Evolutionary conservation across 345 rosid genomes (phyloP).

Genomic region (Aquilaria yunnanensis): DNA sequence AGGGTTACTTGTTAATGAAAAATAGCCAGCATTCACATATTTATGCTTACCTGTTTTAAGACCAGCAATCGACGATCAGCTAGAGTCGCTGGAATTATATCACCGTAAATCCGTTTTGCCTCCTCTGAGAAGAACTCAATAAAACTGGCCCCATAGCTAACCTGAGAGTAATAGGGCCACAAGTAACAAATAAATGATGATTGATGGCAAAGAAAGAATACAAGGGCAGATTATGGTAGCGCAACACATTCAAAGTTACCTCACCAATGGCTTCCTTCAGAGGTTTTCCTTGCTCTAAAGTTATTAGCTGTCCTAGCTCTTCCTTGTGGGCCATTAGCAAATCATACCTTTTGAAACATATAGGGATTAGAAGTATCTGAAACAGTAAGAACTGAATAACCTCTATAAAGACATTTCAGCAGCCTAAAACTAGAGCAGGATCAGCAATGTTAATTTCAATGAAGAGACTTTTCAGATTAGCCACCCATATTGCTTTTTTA

Average conservation of each 20-base stretch:
- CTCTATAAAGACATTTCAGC: too few species aligned
- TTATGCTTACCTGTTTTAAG: constrained; percentile 63
- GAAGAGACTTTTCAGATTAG: too few species aligned
- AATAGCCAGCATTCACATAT: constrained; percentile 1
- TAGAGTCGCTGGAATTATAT: constrained; percentile 75
- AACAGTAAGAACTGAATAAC: too few species aligned
- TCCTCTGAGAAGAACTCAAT: constrained; percentile 93
- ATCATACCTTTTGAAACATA: constrained; percentile 60
- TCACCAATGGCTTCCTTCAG: constrained; percentile 88
- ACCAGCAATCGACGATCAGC: constrained; percentile 81
- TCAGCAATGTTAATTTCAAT: not conserved
- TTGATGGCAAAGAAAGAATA: not conserved
- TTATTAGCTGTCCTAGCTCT: constrained; percentile 90
- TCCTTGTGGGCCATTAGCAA: constrained; percentile 75
- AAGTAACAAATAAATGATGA: not conserved
- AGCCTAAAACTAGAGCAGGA: not conserved
- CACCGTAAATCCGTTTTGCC: constrained; percentile 92
- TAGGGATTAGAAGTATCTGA: constrained; percentile 8
- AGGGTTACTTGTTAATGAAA: constrained; percentile 1
- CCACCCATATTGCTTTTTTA: too few species aligned
- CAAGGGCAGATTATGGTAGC: constrained; percentile 17
- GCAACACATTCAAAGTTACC: constrained; percentile 38
- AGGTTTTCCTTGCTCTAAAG: constrained; percentile 97
- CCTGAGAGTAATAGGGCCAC: constrained; percentile 39
- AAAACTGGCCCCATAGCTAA: constrained; percentile 81